These are phyloP conservation scores for Citrus medica DNA, from an alignment of 345 rosid genomes.

Conservation along the genomic window DNA sequence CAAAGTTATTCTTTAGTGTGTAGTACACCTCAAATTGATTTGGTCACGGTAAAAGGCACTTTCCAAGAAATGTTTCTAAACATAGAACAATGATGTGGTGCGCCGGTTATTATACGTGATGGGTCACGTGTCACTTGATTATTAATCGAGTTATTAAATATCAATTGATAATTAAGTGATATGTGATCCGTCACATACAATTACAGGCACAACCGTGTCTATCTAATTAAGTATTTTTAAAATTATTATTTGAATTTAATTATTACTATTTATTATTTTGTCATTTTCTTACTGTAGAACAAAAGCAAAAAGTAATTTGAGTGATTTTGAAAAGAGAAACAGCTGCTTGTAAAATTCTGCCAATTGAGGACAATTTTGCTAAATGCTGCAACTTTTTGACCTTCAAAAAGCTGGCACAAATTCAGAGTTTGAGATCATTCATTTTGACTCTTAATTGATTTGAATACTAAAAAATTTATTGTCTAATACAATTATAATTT, in stretches of 20 bases:
- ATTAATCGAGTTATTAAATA: too few species aligned
- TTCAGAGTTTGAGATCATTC: not conserved
- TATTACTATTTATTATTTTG: not conserved
- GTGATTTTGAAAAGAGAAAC: not conserved
- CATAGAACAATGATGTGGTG: too few species aligned
- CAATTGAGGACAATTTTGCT: not conserved
- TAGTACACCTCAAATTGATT: too few species aligned
- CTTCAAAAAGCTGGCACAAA: constrained; percentile 16
- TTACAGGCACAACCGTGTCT: rapidly evolving
- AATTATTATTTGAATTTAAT: not conserved
- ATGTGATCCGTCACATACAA: rapidly evolving
- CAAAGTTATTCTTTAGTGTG: not conserved
- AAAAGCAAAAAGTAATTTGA: not conserved
- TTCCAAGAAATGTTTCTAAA: too few species aligned
- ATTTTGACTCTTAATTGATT: not conserved
- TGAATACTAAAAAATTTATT: not conserved
- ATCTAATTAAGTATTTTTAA: not conserved
- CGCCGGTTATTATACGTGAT: too few species aligned
- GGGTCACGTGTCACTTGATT: too few species aligned
- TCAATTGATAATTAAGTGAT: too few species aligned
- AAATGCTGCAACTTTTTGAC: constrained; percentile 22
- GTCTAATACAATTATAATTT: not conserved
- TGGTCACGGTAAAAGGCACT: too few species aligned
- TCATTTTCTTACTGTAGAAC: not conserved
- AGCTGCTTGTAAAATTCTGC: not conserved